Percentiles rank a stretch among this genome's conserved stretches.
phyloP scores from a whole-genome alignment of 208 protist species.

The Trichomonas tenax region DNA sequence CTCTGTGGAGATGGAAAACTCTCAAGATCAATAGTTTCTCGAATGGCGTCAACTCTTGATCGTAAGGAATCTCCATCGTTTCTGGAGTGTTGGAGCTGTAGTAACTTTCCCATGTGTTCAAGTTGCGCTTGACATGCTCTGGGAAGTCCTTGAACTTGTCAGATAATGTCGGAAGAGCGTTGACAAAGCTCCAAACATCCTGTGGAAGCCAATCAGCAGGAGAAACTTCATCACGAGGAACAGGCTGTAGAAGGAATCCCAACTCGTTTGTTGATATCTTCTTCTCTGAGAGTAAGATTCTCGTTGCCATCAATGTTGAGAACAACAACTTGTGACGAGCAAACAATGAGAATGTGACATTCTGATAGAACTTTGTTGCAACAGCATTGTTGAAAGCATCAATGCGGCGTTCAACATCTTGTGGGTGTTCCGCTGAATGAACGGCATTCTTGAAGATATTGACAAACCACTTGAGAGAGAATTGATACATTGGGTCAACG shows the following conservation, averaged over 20 bases:
- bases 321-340: slow-evolving; percentile 95
- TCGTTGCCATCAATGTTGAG: slow-evolving; percentile 76
- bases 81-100: neutral
- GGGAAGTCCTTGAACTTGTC: neutral
- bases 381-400: slow-evolving; percentile 56
- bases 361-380: slow-evolving; percentile 61
- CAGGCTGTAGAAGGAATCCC: slow-evolving; percentile 39
- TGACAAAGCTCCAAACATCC: neutral
- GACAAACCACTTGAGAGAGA: slow-evolving; percentile 19
- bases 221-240: neutral
- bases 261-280: slow-evolving; percentile 34
- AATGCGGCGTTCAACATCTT: neutral
- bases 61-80: neutral
- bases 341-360: slow-evolving; percentile 85
- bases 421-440: neutral
- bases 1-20: slow-evolving; percentile 73
- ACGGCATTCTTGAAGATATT: slow-evolving; percentile 12
- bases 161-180: neutral
- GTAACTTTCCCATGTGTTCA: neutral
- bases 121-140: neutral
- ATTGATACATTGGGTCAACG: slow-evolving; percentile 49
- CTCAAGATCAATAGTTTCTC: slow-evolving; percentile 78
- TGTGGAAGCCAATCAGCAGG: slow-evolving; percentile 49
- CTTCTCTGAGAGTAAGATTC: slow-evolving; percentile 37
- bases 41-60: slow-evolving; percentile 44